These are phyloP conservation scores for Clitopilus passeckerianus DNA, from an alignment of 768 basidiomycete genomes.

Conservation along the genomic window DNA sequence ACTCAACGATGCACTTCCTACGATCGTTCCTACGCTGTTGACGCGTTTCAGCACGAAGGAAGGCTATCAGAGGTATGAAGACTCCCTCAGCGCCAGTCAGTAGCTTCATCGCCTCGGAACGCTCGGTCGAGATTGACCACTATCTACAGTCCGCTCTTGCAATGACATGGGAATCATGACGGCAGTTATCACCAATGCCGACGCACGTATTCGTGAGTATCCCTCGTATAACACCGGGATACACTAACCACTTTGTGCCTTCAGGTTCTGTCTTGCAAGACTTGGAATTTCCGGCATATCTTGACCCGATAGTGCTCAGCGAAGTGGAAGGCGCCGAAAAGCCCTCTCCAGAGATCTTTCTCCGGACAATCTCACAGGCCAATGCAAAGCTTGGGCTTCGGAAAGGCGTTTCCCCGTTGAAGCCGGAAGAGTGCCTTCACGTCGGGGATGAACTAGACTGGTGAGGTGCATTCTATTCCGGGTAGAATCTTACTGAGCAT, in stretches of 20 bases:
- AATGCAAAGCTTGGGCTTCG: constrained; percentile 8
- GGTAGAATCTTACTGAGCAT: neutral
- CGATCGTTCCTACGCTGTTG: constrained; percentile 61
- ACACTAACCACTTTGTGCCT: neutral
- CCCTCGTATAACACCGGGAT: neutral
- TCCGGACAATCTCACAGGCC: constrained; percentile 32
- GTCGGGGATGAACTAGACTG: constrained; percentile 70
- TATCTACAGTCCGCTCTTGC: constrained; percentile 29
- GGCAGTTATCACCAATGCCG: constrained; percentile 69
- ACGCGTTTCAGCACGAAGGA: constrained; percentile 62
- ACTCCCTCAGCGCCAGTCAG: constrained; percentile 40
- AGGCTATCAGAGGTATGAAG: constrained; percentile 62
- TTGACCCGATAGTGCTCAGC: constrained; percentile 61
- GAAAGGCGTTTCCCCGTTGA: constrained; percentile 17
- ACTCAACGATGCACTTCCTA: constrained; percentile 45
- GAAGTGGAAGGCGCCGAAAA: constrained; percentile 70
- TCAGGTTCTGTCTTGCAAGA: constrained; percentile 52
- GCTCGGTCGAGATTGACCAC: neutral
- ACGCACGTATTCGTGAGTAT: constrained; percentile 62
- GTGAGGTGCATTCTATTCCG: constrained; percentile 30
- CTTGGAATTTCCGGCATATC: constrained; percentile 43
- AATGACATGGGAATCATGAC: constrained; percentile 38
- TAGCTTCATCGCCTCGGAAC: constrained; percentile 10
- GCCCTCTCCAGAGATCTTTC: constrained; percentile 57
- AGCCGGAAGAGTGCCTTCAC: constrained; percentile 49